Conservation (phyloP, 208 protist species). For the Trypanosoma melophagium region DNA sequence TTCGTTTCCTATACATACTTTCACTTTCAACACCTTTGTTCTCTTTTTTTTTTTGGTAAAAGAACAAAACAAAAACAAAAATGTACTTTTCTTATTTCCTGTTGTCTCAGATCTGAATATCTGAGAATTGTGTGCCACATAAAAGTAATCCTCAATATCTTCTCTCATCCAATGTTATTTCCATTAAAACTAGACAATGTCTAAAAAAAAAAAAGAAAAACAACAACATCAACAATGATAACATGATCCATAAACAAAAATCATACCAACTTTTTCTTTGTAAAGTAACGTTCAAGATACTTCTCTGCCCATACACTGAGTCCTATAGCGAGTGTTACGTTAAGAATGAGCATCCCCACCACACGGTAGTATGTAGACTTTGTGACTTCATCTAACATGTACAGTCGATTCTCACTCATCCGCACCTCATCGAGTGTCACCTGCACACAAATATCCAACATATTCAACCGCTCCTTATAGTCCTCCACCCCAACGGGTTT, state of each 20-base stretch:
- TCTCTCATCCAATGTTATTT: too few relatives aligned
- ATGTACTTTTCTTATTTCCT: too few relatives aligned
- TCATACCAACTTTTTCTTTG: constrained; percentile 69
- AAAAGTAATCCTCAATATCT: too few relatives aligned
- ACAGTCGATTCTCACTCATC: constrained; percentile 52
- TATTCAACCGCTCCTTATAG: constrained; percentile 52
- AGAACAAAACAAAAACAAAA: too few relatives aligned
- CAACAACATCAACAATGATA: constrained; percentile 5
- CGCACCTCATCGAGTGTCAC: constrained; percentile 64
- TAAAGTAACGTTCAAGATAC: constrained; percentile 58
- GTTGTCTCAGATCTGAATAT: too few relatives aligned
- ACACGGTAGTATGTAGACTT: constrained; percentile 47
- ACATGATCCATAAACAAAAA: too few relatives aligned
- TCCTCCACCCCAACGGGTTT: constrained; percentile 62
- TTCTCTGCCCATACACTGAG: constrained; percentile 46
- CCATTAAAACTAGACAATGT: too few relatives aligned
- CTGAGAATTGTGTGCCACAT: too few relatives aligned
- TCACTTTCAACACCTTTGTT: too few relatives aligned
- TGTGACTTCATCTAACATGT: constrained; percentile 51
- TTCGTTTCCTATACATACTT: too few relatives aligned
- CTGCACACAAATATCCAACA: constrained; percentile 64
- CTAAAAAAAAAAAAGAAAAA: constrained; percentile 13
- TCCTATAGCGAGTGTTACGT: constrained; percentile 48
- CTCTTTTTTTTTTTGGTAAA: too few relatives aligned
- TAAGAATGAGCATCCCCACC: constrained; percentile 49